Evolutionary conservation across 768 basidiomycete species (phyloP).

Genomic region (Lanmaoa pseudosensibilis): DNA sequence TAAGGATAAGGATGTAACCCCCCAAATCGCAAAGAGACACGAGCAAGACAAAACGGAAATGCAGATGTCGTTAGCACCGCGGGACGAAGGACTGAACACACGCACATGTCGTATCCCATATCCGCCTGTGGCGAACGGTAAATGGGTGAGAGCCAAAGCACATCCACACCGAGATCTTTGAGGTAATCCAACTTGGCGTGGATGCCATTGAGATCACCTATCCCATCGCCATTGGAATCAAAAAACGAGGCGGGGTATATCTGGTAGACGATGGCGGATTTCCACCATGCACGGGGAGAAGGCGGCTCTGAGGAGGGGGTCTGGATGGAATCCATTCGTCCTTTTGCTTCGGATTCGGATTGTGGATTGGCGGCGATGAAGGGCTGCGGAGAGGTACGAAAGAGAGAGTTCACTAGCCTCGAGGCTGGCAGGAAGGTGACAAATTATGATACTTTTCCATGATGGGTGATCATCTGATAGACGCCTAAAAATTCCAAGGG

Average conservation of each 20-base stretch:
- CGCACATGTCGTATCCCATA: slow-evolving; percentile 74
- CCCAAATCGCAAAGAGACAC: neutral
- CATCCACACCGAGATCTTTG: slow-evolving; percentile 62
- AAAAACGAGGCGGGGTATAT: slow-evolving; percentile 72
- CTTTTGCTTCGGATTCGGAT: neutral
- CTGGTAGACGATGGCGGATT: slow-evolving; percentile 59
- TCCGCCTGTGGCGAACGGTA: slow-evolving; percentile 67
- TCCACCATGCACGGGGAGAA: slow-evolving; percentile 51
- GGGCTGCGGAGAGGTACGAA: slow-evolving; percentile 17
- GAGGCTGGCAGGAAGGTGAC: slow-evolving; percentile 15
- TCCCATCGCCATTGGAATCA: slow-evolving; percentile 70
- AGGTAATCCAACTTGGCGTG: slow-evolving; percentile 65
- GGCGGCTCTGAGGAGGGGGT: slow-evolving; percentile 13
- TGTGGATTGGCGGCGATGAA: slow-evolving; percentile 3
- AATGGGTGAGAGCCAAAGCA: slow-evolving; percentile 62
- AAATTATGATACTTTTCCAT: slow-evolving; percentile 5
- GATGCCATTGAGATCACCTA: slow-evolving; percentile 72
- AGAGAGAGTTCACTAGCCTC: slow-evolving; percentile 10
- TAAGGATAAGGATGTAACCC: slow-evolving; percentile 8
- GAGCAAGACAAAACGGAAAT: neutral
- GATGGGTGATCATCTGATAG: slow-evolving; percentile 15
- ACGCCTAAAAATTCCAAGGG: slow-evolving; percentile 3
- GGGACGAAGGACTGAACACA: neutral
- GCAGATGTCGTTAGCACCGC: neutral
- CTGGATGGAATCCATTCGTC: slow-evolving; percentile 6